Percentiles rank a stretch among this genome's conserved stretches.
Conservation (phyloP, 2,329 filamentous ascomycete genomes). For the Botrytis medusae region DNA sequence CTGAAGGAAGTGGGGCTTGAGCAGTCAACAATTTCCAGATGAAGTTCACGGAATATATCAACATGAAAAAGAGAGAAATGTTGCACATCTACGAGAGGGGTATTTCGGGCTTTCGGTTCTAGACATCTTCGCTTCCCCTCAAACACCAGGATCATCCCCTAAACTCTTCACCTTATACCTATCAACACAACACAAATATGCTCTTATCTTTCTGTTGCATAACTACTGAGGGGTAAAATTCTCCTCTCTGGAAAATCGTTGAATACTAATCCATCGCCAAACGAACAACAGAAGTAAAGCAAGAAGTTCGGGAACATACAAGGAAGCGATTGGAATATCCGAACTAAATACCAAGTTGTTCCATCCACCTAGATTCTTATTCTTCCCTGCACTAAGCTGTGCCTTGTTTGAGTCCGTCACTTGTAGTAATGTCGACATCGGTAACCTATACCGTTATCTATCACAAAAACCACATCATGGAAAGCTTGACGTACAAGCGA, state of each 20-base stretch:
- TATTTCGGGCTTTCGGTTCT: neutral
- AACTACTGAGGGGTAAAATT: neutral
- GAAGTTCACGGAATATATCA: neutral
- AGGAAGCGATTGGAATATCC: neutral
- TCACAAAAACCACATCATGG: neutral
- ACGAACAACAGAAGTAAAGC: neutral
- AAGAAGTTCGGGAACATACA: neutral
- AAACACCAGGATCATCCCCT: neutral
- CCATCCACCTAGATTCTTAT: neutral
- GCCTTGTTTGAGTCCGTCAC: neutral
- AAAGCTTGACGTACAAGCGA: neutral
- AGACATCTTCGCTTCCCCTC: neutral
- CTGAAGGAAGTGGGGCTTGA: neutral
- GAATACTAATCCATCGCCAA: neutral
- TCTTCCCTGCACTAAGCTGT: neutral
- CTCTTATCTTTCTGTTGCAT: neutral
- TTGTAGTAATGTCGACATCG: neutral
- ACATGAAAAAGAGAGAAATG: neutral
- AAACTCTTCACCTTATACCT: neutral
- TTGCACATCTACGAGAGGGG: neutral
- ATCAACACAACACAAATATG: neutral
- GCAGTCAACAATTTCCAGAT: neutral
- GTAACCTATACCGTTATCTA: neutral
- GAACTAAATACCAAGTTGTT: neutral
- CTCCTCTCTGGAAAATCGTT: neutral